Conservation (phyloP, 169 alveolate species). For the Eimeria maxima region DNA sequence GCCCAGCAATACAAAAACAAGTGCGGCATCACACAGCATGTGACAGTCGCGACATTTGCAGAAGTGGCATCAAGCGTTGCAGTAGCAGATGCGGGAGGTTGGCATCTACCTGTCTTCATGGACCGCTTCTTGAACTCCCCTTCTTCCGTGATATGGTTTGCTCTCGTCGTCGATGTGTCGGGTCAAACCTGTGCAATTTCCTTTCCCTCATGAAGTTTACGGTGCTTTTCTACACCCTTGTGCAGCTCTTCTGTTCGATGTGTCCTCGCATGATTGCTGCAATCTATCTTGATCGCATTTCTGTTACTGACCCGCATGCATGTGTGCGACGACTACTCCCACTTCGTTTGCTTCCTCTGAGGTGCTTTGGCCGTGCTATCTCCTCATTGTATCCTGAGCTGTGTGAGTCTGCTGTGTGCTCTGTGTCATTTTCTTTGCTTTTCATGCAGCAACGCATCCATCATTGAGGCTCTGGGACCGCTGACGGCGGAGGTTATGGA, state of each 20-base stretch:
- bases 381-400: not conserved
- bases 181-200: not conserved
- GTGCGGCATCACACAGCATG: conserved; percentile 2
- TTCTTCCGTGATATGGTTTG: not conserved
- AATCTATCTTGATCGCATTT: not conserved
- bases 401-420: not conserved
- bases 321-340: not conserved
- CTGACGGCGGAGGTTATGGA: conserved; percentile 66
- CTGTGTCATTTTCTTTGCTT: not conserved
- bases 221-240: not conserved
- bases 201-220: not conserved
- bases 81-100: not conserved
- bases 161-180: not conserved
- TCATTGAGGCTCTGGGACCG: conserved; percentile 57
- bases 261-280: not conserved
- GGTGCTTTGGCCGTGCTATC: not conserved
- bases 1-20: conserved; percentile 50
- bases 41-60: not conserved
- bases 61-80: not conserved
- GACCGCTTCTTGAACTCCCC: not conserved
- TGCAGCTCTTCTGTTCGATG: not conserved
- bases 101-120: not conserved
- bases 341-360: not conserved
- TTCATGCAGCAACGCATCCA: conserved; percentile 44
- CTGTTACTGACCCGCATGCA: not conserved